Conservation (phyloP, 1,284 basidiomycete genomes). For the Microbotryum scabiosae region DNA sequence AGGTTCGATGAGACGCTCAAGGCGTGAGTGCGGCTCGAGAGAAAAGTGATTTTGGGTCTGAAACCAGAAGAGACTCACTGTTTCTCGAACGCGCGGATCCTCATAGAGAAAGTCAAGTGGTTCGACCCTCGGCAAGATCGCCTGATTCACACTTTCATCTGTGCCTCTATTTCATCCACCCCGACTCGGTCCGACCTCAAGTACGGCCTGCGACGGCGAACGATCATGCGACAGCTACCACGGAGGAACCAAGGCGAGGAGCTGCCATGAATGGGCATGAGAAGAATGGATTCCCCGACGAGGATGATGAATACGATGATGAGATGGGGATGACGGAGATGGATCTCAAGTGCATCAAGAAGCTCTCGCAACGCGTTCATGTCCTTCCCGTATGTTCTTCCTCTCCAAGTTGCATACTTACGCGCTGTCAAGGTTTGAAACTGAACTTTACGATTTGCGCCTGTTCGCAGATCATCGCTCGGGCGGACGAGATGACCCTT, state of each 20-base stretch:
- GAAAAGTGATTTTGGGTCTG: no score
- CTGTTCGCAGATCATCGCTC: conserved; percentile 51
- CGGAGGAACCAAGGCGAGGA: no score
- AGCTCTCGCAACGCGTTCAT: conserved; percentile 60
- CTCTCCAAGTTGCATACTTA: background rate
- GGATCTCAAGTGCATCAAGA: conserved; percentile 65
- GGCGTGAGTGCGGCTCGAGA: conserved; percentile 49
- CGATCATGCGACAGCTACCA: conserved; percentile 25
- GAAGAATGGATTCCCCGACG: no score
- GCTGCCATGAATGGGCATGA: no score
- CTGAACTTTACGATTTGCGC: no score
- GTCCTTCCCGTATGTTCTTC: conserved; percentile 49
- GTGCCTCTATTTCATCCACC: conserved; percentile 69
- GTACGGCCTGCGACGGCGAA: conserved; percentile 36
- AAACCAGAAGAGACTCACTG: no score
- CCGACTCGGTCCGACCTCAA: conserved; percentile 51
- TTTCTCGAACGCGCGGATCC: no score
- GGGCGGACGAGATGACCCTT: conserved; percentile 66
- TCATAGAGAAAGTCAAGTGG: conserved; percentile 62
- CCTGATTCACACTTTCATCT: conserved; percentile 47
- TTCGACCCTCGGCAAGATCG: conserved; percentile 57
- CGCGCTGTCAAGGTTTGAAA: no score
- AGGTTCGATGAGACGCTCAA: conserved; percentile 72
- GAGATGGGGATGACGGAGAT: conserved; percentile 56
- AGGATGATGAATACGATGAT: background rate